Evolutionary conservation across 345 rosid species (phyloP).

Genomic region (Cardamine resedifolia): DNA sequence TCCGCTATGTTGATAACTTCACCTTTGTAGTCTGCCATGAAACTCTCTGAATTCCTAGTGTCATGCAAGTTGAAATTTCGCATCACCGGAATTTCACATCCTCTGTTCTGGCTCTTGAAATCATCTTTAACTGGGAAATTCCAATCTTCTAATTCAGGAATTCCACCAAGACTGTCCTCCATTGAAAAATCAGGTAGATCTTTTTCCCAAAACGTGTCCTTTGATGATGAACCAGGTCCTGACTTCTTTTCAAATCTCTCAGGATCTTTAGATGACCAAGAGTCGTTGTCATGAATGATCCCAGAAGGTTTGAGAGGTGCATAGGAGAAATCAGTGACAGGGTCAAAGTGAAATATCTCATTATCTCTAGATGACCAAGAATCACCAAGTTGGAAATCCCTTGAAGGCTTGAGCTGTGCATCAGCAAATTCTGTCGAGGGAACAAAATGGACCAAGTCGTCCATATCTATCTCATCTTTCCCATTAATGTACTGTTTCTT

Average conservation of each 20-base stretch:
- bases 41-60: constrained; percentile 35
- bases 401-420: constrained; percentile 42
- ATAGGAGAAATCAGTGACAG: constrained; percentile 41
- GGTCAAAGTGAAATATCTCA: constrained; percentile 44
- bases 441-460: constrained; percentile 44
- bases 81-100: constrained; percentile 35
- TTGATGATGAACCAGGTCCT: constrained; percentile 40
- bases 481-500: constrained; percentile 38
- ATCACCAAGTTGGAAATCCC: constrained; percentile 35
- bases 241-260: constrained; percentile 38
- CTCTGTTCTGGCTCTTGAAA: constrained; percentile 36
- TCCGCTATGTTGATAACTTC: constrained; percentile 57
- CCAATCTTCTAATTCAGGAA: constrained; percentile 29
- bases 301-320: constrained; percentile 36
- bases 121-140: constrained; percentile 35
- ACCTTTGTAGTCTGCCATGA: constrained; percentile 46
- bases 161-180: constrained; percentile 35
- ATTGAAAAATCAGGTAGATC: constrained; percentile 37
- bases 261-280: constrained; percentile 44
- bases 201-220: constrained; percentile 42
- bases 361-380: constrained; percentile 46
- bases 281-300: constrained; percentile 34
- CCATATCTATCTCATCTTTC: constrained; percentile 39
- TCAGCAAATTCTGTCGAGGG: constrained; percentile 42
- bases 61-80: constrained; percentile 37